phyloP scores from a whole-genome alignment of 2,329 filamentous ascomycete genomes.

The Colletotrichum sp. region DNA sequence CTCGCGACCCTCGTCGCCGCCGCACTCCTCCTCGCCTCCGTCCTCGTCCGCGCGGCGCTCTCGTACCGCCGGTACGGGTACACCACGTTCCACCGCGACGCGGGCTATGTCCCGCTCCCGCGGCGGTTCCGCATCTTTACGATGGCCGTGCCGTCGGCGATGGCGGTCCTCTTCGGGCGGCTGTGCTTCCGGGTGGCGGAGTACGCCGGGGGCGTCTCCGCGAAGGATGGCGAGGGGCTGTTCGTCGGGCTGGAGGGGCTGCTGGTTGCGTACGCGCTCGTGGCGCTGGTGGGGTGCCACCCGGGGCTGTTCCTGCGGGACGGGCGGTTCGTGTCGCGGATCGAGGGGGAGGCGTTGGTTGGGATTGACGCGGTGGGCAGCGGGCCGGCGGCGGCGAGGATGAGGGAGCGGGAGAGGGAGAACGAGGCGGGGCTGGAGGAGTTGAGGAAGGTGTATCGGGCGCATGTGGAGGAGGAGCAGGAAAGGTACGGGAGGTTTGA shows the following conservation, averaged over 20 bases:
- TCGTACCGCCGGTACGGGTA: constrained; percentile 29
- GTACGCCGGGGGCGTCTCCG: constrained; percentile 28
- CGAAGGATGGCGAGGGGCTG: constrained; percentile 27
- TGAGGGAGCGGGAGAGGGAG: neutral
- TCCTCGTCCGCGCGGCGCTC: constrained; percentile 25
- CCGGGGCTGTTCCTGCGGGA: constrained; percentile 27
- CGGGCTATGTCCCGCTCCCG: constrained; percentile 28
- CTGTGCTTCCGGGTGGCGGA: constrained; percentile 30
- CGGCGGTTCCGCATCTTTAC: constrained; percentile 31
- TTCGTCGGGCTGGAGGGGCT: constrained; percentile 34
- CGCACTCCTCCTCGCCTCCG: constrained; percentile 27
- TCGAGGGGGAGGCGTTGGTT: constrained; percentile 12
- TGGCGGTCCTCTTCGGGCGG: constrained; percentile 28
- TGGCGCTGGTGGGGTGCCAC: constrained; percentile 31
- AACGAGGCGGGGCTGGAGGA: constrained; percentile 12
- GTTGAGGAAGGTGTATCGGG: constrained; percentile 18
- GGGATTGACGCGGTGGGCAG: neutral
- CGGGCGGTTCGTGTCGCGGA: neutral
- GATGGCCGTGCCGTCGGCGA: constrained; percentile 26
- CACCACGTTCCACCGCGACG: constrained; percentile 31
- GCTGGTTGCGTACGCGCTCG: constrained; percentile 31
- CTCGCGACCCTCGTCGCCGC: constrained; percentile 27
- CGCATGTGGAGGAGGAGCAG: constrained; percentile 8
- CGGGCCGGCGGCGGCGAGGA: neutral
- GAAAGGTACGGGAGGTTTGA: neutral